These are phyloP conservation scores for Clitocybe nebularis DNA, from an alignment of 1,284 basidiomycete genomes.

Conservation along the genomic window DNA sequence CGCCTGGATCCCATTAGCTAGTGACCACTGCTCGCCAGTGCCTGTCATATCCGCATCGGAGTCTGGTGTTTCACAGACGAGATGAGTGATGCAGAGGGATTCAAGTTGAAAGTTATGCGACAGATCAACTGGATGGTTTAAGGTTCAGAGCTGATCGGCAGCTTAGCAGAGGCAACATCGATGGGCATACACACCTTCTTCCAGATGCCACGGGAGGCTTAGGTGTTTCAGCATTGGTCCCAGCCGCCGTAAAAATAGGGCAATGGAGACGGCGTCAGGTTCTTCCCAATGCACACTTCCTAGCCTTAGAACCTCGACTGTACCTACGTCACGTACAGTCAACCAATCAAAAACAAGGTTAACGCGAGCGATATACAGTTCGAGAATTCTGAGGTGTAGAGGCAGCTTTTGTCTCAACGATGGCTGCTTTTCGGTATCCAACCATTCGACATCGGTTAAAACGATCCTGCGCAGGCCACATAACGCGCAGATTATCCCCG, in stretches of 20 bases:
- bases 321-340: conserved; percentile 12
- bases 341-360: conserved; percentile 21
- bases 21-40: conserved; percentile 19
- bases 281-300: conserved; percentile 22
- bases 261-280: conserved; percentile 19
- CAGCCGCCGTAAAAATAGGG: conserved; percentile 19
- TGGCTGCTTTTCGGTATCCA: conserved; percentile 9
- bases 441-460: conserved; percentile 21
- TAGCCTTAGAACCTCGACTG: conserved; percentile 16
- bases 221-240: conserved; percentile 20
- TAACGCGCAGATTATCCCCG: conserved; percentile 15
- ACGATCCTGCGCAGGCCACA: conserved; percentile 17
- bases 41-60: conserved; percentile 19
- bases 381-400: conserved; percentile 15
- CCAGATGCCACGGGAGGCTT: conserved; percentile 20
- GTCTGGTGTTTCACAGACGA: neutral
- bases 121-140: neutral
- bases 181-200: conserved; percentile 17
- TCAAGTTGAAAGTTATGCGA: neutral
- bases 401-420: conserved; percentile 10
- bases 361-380: conserved; percentile 20
- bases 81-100: conserved; percentile 1
- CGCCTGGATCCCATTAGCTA: conserved; percentile 19
- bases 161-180: conserved; percentile 4
- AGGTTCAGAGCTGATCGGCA: conserved; percentile 4